Conservation (phyloP, 805 yeast species). For the Scheffersomyces ergatensis region DNA sequence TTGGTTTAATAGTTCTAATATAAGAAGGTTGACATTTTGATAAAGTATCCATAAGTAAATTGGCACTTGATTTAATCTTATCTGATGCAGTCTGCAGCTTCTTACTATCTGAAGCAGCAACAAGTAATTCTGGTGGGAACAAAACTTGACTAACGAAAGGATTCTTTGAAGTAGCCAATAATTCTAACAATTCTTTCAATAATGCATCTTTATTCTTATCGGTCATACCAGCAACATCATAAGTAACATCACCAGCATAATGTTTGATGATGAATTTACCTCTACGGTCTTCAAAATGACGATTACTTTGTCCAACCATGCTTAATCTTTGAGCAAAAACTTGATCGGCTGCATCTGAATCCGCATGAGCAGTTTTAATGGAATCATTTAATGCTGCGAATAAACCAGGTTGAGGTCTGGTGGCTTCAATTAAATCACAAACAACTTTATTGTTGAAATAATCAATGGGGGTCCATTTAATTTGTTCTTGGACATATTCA, state of each 20-base stretch:
- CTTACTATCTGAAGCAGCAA: constrained; percentile 51
- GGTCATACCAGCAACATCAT: constrained; percentile 86
- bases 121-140: constrained; percentile 38
- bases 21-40: constrained; percentile 93
- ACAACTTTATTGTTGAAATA: constrained; percentile 95
- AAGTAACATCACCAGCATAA: constrained; percentile 98
- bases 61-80: constrained; percentile 89
- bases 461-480: constrained; percentile 96
- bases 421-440: constrained; percentile 91
- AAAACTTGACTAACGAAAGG: constrained; percentile 58
- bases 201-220: constrained; percentile 96
- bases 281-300: constrained; percentile 86
- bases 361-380: constrained; percentile 98
- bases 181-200: constrained; percentile 80
- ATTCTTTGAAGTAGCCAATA: constrained; percentile 71
- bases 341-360: constrained; percentile 93
- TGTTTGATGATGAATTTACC: constrained; percentile 88
- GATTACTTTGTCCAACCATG: constrained; percentile 70
- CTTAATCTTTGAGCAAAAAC: constrained; percentile 90
- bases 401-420: constrained; percentile 87
- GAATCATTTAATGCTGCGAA: constrained; percentile 97
- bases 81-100: constrained; percentile 95
- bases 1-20: constrained; percentile 96
- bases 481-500: constrained; percentile 91
- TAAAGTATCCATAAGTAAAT: constrained; percentile 81